Evolutionary conservation across 2,329 filamentous ascomycete genomes (phyloP).

Genomic region (Microsporum audouinii): DNA sequence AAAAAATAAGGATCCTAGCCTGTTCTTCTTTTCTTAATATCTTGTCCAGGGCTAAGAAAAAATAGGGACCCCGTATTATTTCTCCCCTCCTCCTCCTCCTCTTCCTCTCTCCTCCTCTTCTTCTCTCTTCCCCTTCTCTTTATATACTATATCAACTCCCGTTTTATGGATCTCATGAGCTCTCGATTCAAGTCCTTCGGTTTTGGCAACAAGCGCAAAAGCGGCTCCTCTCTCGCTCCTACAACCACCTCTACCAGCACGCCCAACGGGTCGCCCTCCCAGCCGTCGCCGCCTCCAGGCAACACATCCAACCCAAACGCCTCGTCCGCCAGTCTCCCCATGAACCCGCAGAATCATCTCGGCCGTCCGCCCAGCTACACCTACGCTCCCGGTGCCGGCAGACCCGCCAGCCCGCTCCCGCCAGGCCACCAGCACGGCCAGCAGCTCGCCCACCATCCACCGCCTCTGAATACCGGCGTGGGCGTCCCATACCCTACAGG

Average conservation of each 20-base stretch:
- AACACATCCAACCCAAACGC: slow-evolving; percentile 28
- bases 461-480: slow-evolving; percentile 45
- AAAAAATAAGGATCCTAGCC: not conserved
- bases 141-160: not conserved
- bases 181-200: slow-evolving; percentile 40
- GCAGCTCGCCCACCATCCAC: slow-evolving; percentile 32
- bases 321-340: slow-evolving; percentile 42
- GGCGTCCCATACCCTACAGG: slow-evolving; percentile 36
- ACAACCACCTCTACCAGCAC: slow-evolving; percentile 10
- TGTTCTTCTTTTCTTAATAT: too few relatives aligned
- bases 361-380: slow-evolving; percentile 55
- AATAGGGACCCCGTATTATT: slow-evolving; percentile 4
- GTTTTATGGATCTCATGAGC: slow-evolving; percentile 37
- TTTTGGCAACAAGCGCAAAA: slow-evolving; percentile 41
- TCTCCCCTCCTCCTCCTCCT: slow-evolving; percentile 9
- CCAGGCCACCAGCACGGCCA: slow-evolving; percentile 10
- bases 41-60: not conserved
- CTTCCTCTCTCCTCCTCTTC: slow-evolving; percentile 6
- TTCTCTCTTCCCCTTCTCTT: slow-evolving; percentile 10
- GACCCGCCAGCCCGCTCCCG: slow-evolving; percentile 44
- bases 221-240: slow-evolving; percentile 22
- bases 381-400: slow-evolving; percentile 40
- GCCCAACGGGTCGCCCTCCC: slow-evolving; percentile 36
- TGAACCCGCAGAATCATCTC: slow-evolving; percentile 45
- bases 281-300: slow-evolving; percentile 42